Conservation (phyloP, 352 stramenopile genomes). For the Pythium periplocum region DNA sequence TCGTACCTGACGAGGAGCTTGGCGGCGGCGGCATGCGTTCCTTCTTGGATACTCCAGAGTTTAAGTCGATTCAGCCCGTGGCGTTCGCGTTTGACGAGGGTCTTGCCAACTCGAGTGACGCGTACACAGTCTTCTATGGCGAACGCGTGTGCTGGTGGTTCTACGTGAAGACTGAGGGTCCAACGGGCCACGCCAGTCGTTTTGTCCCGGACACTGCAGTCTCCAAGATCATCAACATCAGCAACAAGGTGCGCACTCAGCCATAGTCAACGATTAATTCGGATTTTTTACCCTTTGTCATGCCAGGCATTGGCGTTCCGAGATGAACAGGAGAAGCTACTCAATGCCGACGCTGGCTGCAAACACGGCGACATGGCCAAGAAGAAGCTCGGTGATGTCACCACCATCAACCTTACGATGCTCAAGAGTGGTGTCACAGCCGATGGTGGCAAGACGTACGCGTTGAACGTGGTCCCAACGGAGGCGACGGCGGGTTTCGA, state of each 20-base stretch:
- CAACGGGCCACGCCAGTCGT: constrained; percentile 83
- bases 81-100: constrained; percentile 94
- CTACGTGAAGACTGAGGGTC: constrained; percentile 66
- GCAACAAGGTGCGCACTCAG: constrained; percentile 51
- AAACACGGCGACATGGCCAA: constrained; percentile 91
- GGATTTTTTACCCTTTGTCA: too few relatives aligned
- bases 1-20: constrained; percentile 93
- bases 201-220: constrained; percentile 95
- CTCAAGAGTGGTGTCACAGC: constrained; percentile 87
- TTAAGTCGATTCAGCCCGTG: constrained; percentile 73
- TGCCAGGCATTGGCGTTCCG: constrained; percentile 74
- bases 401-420: constrained; percentile 93
- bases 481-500: constrained; percentile 90
- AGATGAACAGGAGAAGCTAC: constrained; percentile 76
- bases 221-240: constrained; percentile 89
- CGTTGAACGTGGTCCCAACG: constrained; percentile 93
- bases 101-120: constrained; percentile 83
- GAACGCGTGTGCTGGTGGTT: constrained; percentile 93
- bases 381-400: constrained; percentile 93
- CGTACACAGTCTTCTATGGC: constrained; percentile 95
- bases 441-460: constrained; percentile 79
- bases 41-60: constrained; percentile 85
- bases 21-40: constrained; percentile 90
- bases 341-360: constrained; percentile 77
- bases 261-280: too few relatives aligned